Conservation (phyloP, 2,329 filamentous ascomycete species). For the Xylariaceae sp. region DNA sequence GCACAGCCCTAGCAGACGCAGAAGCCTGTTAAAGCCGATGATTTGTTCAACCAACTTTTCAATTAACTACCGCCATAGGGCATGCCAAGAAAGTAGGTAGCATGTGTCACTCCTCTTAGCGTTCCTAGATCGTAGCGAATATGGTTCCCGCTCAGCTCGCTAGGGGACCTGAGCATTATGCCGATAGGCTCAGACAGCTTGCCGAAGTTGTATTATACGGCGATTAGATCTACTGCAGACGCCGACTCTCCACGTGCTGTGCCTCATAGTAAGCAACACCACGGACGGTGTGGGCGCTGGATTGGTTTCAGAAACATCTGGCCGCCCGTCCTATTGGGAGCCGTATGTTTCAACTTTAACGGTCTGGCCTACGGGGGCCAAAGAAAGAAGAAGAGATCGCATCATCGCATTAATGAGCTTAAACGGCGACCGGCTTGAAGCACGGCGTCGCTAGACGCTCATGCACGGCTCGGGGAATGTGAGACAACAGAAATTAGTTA, state of each 20-base stretch:
- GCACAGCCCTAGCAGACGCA: no score
- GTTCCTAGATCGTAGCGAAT: background rate
- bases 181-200: background rate
- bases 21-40: no score
- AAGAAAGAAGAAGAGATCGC: background rate
- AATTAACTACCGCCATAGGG: no score
- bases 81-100: no score
- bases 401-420: background rate
- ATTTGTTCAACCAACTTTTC: no score
- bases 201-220: background rate
- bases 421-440: background rate
- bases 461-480: background rate
- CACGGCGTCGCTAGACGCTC: background rate
- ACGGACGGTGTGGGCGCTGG: no score
- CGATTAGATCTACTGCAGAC: background rate
- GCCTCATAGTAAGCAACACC: background rate
- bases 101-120: background rate
- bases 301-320: background rate
- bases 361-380: background rate
- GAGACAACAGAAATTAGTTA: background rate
- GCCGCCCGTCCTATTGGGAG: background rate
- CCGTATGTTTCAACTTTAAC: background rate
- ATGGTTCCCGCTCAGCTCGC: background rate
- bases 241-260: background rate
- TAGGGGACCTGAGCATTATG: background rate